Base-by-base conservation (phyloP, 805 yeast genomes). In the Peterozyma toletana region DNA sequence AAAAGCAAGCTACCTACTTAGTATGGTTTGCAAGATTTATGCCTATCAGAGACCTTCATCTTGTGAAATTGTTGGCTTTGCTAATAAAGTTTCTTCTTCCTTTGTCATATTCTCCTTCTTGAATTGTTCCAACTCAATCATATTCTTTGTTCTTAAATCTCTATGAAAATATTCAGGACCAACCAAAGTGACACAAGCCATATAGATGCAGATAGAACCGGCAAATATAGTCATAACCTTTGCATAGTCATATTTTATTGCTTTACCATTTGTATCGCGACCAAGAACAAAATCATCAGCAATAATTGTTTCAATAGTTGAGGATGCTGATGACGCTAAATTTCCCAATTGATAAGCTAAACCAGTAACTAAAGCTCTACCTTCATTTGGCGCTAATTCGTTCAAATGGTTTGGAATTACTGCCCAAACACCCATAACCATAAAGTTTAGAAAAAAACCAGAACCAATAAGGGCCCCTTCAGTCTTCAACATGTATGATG, bases 361-460 rank as follows among this genome's bases (percentile, higher is more conserved):
- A 56, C 87, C 87, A 36, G 75, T 73, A 45, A 78, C 75, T 46
- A 80, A 77, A 7, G 86, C 70, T 59, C 80, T 69, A 60, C 73
- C 77, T 48, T 74, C 76, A 17, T 81, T 80, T 46, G 80, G 81
- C 37, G 83, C 69, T 49, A 80, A 66, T 58, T 77, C 84, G 3
- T 78, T 67, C 44, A 80, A 63, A 58, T 79, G 83, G 45, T 77
- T 68, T 42, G 86, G 86, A 43, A 75, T 67, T 35, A 79, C 79
- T 52, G 85, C 86, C 81, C 83, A 80, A 27, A 80, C 78, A 53
- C 86, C 86, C 62, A 78, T 84, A 43, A 80, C 83, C 48, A 73
- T 75, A 53, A 75, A 75, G 54, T 78, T 85, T 48, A 79, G 58
- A 62, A 75, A 77, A 57, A 79, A 78, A 1, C 63, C 83, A 48